Evolutionary conservation across 257 asterid genomes (phyloP).

Genomic region (Penstemon eatonii): DNA sequence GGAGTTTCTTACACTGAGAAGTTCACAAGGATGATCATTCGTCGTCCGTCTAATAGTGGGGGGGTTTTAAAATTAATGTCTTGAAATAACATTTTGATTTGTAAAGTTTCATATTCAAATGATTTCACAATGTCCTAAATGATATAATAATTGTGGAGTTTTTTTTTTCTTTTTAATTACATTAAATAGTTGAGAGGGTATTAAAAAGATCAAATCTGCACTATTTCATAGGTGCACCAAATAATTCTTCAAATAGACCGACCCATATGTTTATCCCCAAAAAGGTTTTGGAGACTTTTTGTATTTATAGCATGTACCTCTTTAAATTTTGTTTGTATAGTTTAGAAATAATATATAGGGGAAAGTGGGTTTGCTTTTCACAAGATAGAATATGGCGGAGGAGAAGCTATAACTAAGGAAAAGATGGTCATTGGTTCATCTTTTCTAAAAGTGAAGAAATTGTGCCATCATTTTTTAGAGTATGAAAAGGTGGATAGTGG

Average conservation of each 20-base stretch:
- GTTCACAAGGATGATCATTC: no score
- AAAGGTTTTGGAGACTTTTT: slow-evolving; percentile 55
- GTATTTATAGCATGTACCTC: slow-evolving; percentile 52
- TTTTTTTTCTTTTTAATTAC: no score
- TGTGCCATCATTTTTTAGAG: slow-evolving; percentile 34
- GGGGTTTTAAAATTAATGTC: no score
- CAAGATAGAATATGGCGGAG: slow-evolving; percentile 31
- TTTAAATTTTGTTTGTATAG: slow-evolving; percentile 24
- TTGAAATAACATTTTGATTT: no score
- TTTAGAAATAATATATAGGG: slow-evolving; percentile 24
- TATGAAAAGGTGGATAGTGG: slow-evolving; percentile 15
- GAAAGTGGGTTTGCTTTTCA: slow-evolving; percentile 43
- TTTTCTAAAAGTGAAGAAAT: slow-evolving; percentile 35
- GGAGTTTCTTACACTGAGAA: no score
- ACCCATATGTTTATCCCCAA: slow-evolving; percentile 1
- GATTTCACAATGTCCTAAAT: no score
- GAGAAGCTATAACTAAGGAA: slow-evolving; percentile 42
- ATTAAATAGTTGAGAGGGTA: no score
- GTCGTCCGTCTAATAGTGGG: no score
- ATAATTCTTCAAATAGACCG: not conserved
- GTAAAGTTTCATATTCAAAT: no score
- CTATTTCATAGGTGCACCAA: no score
- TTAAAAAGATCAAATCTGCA: no score
- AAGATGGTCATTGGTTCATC: slow-evolving; percentile 36
- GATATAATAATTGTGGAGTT: no score